A percentile compares a stretch with the other conserved stretches of the same genome.
Conservation (phyloP, 2,329 filamentous ascomycete genomes). For the Colletotrichum sp. region DNA sequence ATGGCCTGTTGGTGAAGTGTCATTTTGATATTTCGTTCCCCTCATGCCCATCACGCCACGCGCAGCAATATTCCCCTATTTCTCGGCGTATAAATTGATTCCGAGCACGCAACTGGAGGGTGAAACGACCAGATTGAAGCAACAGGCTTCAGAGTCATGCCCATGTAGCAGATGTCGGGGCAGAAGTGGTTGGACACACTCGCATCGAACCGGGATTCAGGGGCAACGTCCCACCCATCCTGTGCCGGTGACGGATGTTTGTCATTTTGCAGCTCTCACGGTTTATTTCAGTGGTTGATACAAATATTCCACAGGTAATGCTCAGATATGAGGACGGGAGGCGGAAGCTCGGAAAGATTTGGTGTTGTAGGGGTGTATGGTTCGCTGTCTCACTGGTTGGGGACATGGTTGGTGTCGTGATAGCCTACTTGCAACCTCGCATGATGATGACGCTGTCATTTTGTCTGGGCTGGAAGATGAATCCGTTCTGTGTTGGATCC, state of each 20-base stretch:
- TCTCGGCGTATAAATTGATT: background rate
- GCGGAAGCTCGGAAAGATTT: rapidly evolving
- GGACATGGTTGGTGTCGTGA: background rate
- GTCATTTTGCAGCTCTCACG: rapidly evolving
- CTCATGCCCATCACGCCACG: background rate
- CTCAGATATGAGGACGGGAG: background rate
- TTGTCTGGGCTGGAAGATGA: background rate
- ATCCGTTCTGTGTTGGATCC: rapidly evolving
- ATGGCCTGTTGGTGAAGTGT: background rate
- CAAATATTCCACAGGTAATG: rapidly evolving
- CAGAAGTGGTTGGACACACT: background rate
- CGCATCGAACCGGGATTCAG: no score
- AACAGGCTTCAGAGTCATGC: no score
- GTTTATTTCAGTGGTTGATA: rapidly evolving
- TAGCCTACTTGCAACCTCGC: no score
- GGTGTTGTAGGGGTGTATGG: background rate
- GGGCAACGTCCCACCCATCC: background rate
- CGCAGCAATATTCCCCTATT: background rate
- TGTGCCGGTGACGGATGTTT: rapidly evolving
- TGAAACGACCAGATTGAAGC: background rate
- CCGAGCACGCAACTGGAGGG: rapidly evolving
- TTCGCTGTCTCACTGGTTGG: background rate
- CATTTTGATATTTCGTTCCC: rapidly evolving
- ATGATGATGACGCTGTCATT: no score
- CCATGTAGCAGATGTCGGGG: no score